These are phyloP conservation scores for Xerophyta viscosa DNA, from an alignment of 106 monocot species.

Conservation along the genomic window DNA sequence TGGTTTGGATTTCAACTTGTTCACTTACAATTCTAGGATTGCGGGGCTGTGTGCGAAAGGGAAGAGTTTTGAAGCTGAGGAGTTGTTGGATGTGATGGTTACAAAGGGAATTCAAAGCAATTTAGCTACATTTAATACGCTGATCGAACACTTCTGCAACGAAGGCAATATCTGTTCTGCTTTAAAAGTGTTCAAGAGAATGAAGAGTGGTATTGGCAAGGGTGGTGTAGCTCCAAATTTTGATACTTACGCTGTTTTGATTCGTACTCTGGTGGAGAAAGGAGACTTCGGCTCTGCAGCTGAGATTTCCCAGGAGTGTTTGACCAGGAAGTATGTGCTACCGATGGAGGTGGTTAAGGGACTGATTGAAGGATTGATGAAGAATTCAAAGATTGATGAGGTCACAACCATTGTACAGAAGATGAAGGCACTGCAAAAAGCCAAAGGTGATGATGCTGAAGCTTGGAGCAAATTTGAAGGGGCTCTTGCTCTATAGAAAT, in stretches of 20 bases:
- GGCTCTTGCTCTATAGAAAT: slow-evolving; percentile 43
- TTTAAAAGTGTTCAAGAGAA: slow-evolving; percentile 32
- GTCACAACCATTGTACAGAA: slow-evolving; percentile 19
- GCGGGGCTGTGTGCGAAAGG: slow-evolving; percentile 16
- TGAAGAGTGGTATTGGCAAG: slow-evolving; percentile 22
- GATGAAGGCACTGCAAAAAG: slow-evolving; percentile 28
- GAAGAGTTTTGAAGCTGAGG: slow-evolving; percentile 28
- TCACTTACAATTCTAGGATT: slow-evolving; percentile 44
- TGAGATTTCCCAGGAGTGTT: slow-evolving; percentile 38
- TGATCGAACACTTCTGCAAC: slow-evolving; percentile 46
- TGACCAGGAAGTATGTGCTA: slow-evolving; percentile 23
- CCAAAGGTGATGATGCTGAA: slow-evolving; percentile 27
- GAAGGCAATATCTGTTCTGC: slow-evolving; percentile 30
- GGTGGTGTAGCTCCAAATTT: slow-evolving; percentile 25
- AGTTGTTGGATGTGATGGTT: slow-evolving; percentile 49
- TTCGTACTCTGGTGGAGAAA: slow-evolving; percentile 38
- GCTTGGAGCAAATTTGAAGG: slow-evolving; percentile 55
- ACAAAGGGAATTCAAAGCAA: slow-evolving; percentile 34
- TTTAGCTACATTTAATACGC: slow-evolving; percentile 27
- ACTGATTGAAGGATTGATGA: slow-evolving; percentile 27
- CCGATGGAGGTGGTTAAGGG: slow-evolving; percentile 42
- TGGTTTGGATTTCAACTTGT: slow-evolving; percentile 28
- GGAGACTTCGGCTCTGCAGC: slow-evolving; percentile 25
- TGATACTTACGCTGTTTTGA: slow-evolving; percentile 27
- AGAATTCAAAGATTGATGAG: slow-evolving; percentile 19